Evolutionary conservation across 2,329 filamentous ascomycete genomes (phyloP).

Genomic region (Apiospora sp.): DNA sequence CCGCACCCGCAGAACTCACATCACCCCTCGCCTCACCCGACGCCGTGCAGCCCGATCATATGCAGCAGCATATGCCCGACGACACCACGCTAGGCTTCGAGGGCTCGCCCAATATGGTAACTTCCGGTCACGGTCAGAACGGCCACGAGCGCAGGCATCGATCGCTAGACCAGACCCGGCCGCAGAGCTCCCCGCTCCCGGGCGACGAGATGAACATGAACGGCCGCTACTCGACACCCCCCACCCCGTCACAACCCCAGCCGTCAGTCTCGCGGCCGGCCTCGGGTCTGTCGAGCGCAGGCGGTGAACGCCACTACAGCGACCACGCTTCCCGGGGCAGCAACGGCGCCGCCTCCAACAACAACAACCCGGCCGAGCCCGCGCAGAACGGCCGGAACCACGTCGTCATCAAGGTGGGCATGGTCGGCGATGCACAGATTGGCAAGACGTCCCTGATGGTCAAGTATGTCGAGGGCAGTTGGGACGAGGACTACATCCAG

Average conservation of each 20-base stretch:
- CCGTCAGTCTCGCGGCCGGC: constrained; percentile 61
- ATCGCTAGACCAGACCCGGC: constrained; percentile 55
- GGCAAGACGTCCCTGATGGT: constrained; percentile 99
- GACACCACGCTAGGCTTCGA: constrained; percentile 59
- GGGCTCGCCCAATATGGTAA: constrained; percentile 50
- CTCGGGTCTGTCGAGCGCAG: constrained; percentile 59
- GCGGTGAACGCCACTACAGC: constrained; percentile 49
- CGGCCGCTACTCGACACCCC: constrained; percentile 55
- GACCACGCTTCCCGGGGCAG: constrained; percentile 55
- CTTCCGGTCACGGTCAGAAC: constrained; percentile 33
- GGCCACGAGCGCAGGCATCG: constrained; percentile 52
- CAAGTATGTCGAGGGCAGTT: constrained; percentile 98
- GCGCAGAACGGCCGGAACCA: constrained; percentile 64
- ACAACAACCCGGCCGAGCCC: background rate
- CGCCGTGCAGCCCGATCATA: constrained; percentile 32
- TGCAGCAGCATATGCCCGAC: constrained; percentile 46
- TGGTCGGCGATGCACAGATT: constrained; percentile 99
- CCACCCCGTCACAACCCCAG: constrained; percentile 48
- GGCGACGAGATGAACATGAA: constrained; percentile 47
- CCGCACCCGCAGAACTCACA: background rate
- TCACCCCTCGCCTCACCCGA: background rate
- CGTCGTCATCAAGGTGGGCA: constrained; percentile 99
- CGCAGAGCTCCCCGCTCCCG: constrained; percentile 47
- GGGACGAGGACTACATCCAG: constrained; percentile 99
- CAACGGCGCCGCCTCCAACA: constrained; percentile 42